These are phyloP conservation scores for Leccinum fibrillosum DNA, from an alignment of 768 basidiomycete species.

Conservation along the genomic window DNA sequence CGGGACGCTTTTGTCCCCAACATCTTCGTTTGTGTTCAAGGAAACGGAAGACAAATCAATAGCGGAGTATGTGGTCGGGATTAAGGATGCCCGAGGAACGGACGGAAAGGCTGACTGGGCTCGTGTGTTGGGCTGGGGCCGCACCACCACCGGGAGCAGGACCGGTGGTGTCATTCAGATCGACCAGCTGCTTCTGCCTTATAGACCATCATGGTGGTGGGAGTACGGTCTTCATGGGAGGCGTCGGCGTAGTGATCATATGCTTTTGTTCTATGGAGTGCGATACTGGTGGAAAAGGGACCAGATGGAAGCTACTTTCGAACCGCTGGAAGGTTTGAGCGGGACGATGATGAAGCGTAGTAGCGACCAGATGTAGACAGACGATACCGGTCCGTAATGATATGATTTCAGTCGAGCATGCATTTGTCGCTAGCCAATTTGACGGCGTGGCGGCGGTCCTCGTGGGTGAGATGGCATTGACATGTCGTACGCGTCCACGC, in stretches of 20 bases:
- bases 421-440: constrained; percentile 46
- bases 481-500: too few species aligned
- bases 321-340: constrained; percentile 79
- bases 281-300: constrained; percentile 68
- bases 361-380: too few species aligned
- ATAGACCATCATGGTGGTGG: constrained; percentile 82
- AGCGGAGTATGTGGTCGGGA: constrained; percentile 56
- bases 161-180: constrained; percentile 89
- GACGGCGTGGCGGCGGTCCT: constrained; percentile 36
- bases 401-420: too few species aligned
- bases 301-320: constrained; percentile 83
- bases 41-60: constrained; percentile 40
- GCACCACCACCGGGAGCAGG: constrained; percentile 66
- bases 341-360: too few species aligned
- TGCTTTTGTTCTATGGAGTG: constrained; percentile 67
- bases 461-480: too few species aligned
- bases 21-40: constrained; percentile 75
- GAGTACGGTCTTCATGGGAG: constrained; percentile 69
- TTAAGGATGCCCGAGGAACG: constrained; percentile 70
- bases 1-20: constrained; percentile 67
- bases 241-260: constrained; percentile 57
- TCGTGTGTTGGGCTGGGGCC: constrained; percentile 68
- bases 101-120: constrained; percentile 62
- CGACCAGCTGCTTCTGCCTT: constrained; percentile 80
- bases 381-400: too few species aligned